Conservation (phyloP, 495 filamentous ascomycete genomes). For the Penicillium waksmanii region DNA sequence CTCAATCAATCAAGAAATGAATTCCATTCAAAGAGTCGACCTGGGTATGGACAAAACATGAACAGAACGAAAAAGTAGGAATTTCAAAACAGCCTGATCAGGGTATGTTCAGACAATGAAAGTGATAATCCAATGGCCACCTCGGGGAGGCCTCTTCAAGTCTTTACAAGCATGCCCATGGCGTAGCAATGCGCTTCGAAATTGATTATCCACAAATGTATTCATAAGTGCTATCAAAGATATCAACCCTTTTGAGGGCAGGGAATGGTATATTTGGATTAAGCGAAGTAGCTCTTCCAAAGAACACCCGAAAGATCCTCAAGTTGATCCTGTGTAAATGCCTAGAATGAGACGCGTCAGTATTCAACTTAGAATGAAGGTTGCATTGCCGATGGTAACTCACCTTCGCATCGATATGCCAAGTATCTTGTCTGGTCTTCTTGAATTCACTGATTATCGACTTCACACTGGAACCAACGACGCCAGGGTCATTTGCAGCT, state of each 20-base stretch:
- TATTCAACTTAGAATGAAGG: not conserved
- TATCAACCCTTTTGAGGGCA: not conserved
- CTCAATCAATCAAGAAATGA: not conserved
- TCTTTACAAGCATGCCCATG: not conserved
- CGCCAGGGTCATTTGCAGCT: conserved; percentile 85
- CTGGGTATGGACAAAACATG: not conserved
- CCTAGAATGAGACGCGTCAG: conserved; percentile 58
- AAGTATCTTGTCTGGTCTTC: conserved; percentile 99
- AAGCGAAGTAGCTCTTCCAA: conserved; percentile 99
- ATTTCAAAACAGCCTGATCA: not conserved
- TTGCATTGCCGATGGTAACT: conserved; percentile 13
- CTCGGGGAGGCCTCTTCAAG: not conserved
- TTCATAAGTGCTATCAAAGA: not conserved
- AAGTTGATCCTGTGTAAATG: conserved; percentile 87
- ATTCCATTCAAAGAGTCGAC: not conserved
- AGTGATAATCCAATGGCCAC: not conserved
- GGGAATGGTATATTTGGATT: conserved; percentile 12
- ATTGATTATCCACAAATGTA: not conserved
- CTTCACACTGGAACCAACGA: conserved; percentile 98
- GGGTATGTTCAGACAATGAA: not conserved
- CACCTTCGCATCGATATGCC: conserved; percentile 97
- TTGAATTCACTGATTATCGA: conserved; percentile 95
- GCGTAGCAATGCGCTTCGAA: not conserved
- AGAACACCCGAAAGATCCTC: conserved; percentile 95
- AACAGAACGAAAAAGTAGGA: not conserved